Evolutionary conservation across 148 eudicot genomes (phyloP).

Genomic region (Vaccinium darrowii): DNA sequence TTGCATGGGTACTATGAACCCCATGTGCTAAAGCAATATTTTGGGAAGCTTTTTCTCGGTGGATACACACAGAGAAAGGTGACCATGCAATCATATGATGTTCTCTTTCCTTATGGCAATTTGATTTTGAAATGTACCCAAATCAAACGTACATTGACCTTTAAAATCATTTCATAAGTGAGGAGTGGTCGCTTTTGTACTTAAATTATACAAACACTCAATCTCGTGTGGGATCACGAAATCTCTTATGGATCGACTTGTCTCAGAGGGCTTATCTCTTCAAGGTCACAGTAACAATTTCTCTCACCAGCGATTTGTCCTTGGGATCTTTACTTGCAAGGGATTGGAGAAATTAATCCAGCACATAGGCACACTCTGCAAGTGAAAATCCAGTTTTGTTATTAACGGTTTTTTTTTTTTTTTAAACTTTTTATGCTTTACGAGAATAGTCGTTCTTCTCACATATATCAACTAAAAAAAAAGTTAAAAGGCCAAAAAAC

Average conservation of each 20-base stretch:
- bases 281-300: too few species aligned
- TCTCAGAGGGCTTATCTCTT: too few species aligned
- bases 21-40: background rate
- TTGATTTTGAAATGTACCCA: background rate
- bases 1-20: background rate
- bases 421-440: too few species aligned
- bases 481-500: too few species aligned
- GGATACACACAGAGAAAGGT: background rate
- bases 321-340: too few species aligned
- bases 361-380: too few species aligned
- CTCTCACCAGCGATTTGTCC: too few species aligned
- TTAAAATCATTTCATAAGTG: background rate
- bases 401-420: too few species aligned
- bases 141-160: background rate
- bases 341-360: too few species aligned
- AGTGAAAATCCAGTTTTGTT: too few species aligned
- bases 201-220: background rate
- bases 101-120: background rate
- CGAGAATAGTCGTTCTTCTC: too few species aligned
- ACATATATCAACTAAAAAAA: too few species aligned
- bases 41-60: background rate
- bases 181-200: background rate
- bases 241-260: background rate
- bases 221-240: background rate
- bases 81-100: background rate